Percentiles rank a stretch among this genome's conserved stretches.
phyloP scores from a whole-genome alignment of 2,329 filamentous ascomycete species.

The Aureobasidium sp. region DNA sequence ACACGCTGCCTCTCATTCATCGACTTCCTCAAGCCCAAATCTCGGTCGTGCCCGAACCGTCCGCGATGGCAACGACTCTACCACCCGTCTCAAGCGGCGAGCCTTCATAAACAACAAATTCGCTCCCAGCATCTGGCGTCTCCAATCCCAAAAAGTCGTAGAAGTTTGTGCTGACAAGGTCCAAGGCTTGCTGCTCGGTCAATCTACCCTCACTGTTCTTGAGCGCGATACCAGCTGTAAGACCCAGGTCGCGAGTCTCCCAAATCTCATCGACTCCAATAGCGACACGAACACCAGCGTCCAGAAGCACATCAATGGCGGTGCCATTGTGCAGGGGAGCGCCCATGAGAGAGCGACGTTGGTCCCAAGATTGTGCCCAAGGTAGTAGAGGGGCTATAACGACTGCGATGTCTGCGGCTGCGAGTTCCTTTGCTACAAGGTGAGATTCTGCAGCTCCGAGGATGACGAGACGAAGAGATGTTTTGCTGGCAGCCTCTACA shows the following conservation, averaged over 20 bases:
- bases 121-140: constrained; percentile 23
- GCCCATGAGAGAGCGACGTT: constrained; percentile 55
- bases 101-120: constrained; percentile 59
- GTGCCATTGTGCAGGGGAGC: constrained; percentile 62
- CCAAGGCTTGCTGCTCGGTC: constrained; percentile 49
- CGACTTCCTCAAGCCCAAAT: constrained; percentile 21
- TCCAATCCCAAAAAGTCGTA: constrained; percentile 51
- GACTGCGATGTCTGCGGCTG: constrained; percentile 50
- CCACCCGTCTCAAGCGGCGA: constrained; percentile 55
- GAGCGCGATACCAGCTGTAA: constrained; percentile 54
- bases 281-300: constrained; percentile 52
- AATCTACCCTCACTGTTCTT: constrained; percentile 52
- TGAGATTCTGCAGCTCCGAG: constrained; percentile 58
- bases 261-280: constrained; percentile 57
- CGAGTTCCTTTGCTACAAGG: constrained; percentile 53
- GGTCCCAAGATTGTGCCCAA: constrained; percentile 52
- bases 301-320: constrained; percentile 49
- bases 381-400: constrained; percentile 55
- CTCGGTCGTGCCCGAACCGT: constrained; percentile 30
- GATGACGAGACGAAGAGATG: constrained; percentile 47
- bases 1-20: not conserved
- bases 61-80: constrained; percentile 48
- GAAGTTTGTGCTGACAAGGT: constrained; percentile 51
- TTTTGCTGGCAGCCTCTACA: constrained; percentile 41
- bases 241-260: constrained; percentile 52